Base-by-base conservation (phyloP, 31 red algal species). In the Asparagopsis taxiformis region DNA sequence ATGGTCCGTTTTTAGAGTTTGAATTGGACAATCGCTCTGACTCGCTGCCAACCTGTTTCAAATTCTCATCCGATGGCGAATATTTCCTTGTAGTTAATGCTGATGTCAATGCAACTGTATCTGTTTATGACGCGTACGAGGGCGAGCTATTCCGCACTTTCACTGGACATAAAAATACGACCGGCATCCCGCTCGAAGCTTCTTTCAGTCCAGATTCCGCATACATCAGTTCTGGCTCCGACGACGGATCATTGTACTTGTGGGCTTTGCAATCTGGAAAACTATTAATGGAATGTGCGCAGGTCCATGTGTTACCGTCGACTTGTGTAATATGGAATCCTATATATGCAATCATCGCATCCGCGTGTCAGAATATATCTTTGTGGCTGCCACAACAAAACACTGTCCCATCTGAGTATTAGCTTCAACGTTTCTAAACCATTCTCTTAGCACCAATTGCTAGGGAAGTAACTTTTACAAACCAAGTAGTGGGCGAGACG, bases 161-260 rank as follows among this genome's bases (percentile, higher is more conserved):
- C 57, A 37, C 51, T 0, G 74, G 78, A 31, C 75, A 82, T 38
- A 56, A 55, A 55, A 87, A 97, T 51, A 62, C 54, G 30, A 65
- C 64, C 17, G 83, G 77, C 31, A 61, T 68, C 26, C 61, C 85
- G 6, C 57, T 93, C 35, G 89, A 93, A 28, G 85, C 90, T 0
- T 79, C 72, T 13, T 98, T 98, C 61, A 93, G 82, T 43, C 90
- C 95, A 2, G 91, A 98, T 69, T 85, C 80, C 9, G 87, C 81
- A 24, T 93, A 68, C 51, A 71, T 98, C 24, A 50, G 83, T 1
- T 73, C 85, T 37, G 95, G 95, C 10, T 89, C 95, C 11, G 95
- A 86, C 46, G 95, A 93, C 39, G 95, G 89, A 20, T 81, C 72
- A 9, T 46, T 98, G 16, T 73, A 71, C 51, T 72, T 94, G 7